phyloP scores from a whole-genome alignment of 2,329 filamentous ascomycete genomes.

The Penicillium sp. region DNA sequence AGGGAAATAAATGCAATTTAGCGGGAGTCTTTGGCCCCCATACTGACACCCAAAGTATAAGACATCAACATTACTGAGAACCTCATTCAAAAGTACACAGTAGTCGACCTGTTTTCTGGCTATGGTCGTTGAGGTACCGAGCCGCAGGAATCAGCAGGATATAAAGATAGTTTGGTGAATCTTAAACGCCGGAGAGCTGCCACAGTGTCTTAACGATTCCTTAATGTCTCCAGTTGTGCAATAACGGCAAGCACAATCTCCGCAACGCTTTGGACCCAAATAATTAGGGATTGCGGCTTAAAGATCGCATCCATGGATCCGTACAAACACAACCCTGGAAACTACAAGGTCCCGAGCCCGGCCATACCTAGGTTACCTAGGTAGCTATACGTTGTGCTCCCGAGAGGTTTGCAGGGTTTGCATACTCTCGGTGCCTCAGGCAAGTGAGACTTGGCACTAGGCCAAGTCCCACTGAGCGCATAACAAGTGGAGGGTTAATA shows the following conservation, averaged over 20 bases:
- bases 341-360: not conserved
- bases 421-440: too few relatives aligned
- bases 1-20: too few relatives aligned
- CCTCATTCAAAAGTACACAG: not conserved
- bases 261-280: not conserved
- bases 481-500: too few relatives aligned
- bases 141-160: not conserved
- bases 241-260: not conserved
- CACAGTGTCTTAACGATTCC: not conserved
- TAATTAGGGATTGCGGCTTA: not conserved
- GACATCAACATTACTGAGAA: not conserved
- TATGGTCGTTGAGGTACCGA: not conserved
- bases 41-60: not conserved
- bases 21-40: too few relatives aligned
- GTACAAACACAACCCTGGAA: not conserved
- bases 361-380: too few relatives aligned
- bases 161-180: not conserved
- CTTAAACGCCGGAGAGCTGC: not conserved
- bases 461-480: too few relatives aligned
- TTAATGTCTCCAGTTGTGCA: not conserved
- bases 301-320: not conserved
- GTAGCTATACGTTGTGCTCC: too few relatives aligned
- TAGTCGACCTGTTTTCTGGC: not conserved
- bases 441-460: too few relatives aligned
- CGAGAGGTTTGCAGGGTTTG: too few relatives aligned